Base-by-base conservation (phyloP, 2,329 filamentous ascomycete genomes). In the Dothiorella sarmentorum region DNA sequence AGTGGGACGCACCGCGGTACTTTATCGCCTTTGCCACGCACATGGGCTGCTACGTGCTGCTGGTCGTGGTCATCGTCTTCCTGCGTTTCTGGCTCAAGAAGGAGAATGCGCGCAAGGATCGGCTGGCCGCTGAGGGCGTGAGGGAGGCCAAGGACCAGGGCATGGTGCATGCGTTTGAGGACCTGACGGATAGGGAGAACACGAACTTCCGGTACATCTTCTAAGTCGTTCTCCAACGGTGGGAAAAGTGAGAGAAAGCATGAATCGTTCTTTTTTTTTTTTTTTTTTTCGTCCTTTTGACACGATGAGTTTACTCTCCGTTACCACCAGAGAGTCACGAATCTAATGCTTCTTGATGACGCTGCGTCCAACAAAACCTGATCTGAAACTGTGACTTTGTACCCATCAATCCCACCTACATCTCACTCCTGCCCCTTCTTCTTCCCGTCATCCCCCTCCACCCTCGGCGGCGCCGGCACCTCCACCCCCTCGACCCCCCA, bases 21-120 rank as follows among this genome's bases (percentile, higher is more conserved):
- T 84, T 85, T 65, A 87, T 84, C 61, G 87, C 87, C 1, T 88
- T 89, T 61, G 78, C 84, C 5, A 86, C 85, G 1, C 86, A 90
- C 65, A 75, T 90, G 7, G 87, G 83, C 13, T 90, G 87, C 72
- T 90, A 90, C 69, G 73, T 76, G 0, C 72, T 83, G 26, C 76
- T 89, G 22, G 82, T 86, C 1, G 26, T 84, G 3, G 78, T 84
- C 4, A 79, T 88, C 18, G 53, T 84, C 2, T 78, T 74, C 61
- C 75, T 89, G 64, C 76, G 86, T 20, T 85, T 80, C 73, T 79
- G 87, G 61, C 76, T 88, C 15, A 73, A 66, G 7, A 65, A 72
- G 1, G 76, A 87, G 72, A 89, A 89, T 64, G 81, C 76, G 67
- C 80, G 76, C 69, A 82, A 83, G 59, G 83, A 85, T 56, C 69